Base-by-base conservation (phyloP, 2,329 filamentous ascomycete species). In the Aureobasidium namibiae region DNA sequence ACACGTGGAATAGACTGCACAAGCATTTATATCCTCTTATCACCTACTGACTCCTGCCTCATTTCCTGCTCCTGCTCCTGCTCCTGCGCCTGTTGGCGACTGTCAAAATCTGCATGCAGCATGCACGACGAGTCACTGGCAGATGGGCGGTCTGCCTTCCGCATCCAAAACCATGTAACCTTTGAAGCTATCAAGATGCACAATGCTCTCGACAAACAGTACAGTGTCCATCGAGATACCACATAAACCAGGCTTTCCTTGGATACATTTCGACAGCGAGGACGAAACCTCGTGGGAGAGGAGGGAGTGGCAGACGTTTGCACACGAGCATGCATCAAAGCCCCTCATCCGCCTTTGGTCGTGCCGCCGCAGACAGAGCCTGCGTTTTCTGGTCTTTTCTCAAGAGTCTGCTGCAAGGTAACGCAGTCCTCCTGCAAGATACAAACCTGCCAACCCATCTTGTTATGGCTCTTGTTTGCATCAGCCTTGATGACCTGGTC, bases 81-180 rank as follows among this genome's bases (percentile, higher is more conserved):
- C 42, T 45, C 42, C 23, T 26, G 23, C 42, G 7, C 21, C 31
- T 36, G 29, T 21, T 49, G 46, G 14, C 46, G n/a, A 18, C 33
- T 42, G 34, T 23, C 48, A 52, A 29, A 38, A 36, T 56, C 39
- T 31, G 29, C 38, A 56, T 45, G 52, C 52, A 44, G 39, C 52
- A 45, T 45, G 52, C 52, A 56, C 39, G 52, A 45, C 52, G 36
- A 56, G n/a, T 54, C 50, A 33, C 33, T 54, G 33, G 50, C 50
- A 54, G 52, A 56, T 34, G 33, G 52, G 39, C 52, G 38, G 52
- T 56, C 52, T 45, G 39, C 21, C 48, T 6, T 24, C 33, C n/a
- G n/a, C n/a, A n/a, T n/a, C n/a, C n/a, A n/a, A n/a, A n/a, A n/a
- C n/a, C n/a, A n/a, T n/a, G n/a, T n/a, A n/a, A n/a, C n/a, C n/a